Evolutionary conservation across 1,284 basidiomycete genomes (phyloP), one percentile per base, ranked within the genome.

Genomic region (Sutorius eximius): DNA sequence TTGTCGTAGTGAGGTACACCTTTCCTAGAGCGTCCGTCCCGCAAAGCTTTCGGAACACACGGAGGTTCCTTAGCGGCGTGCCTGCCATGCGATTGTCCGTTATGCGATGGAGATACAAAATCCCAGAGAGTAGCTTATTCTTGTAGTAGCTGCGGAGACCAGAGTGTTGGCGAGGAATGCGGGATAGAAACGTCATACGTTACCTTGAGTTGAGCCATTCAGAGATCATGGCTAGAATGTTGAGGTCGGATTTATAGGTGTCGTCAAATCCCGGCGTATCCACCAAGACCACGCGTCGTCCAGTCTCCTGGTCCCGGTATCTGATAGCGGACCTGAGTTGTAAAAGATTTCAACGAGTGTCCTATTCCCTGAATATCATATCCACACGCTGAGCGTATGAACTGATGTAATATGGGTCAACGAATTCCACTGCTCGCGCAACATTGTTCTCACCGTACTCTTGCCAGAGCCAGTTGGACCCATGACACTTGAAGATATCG

Each of bases 81-180:
- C 76, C 75, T 1, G 72, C 72, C 53, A 81, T 69, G 13, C 77
- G 71, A 57, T 69, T 69, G 61, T 80, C 78, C 8, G 75, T 71
- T 54, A 82, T 82, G 5, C 75, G 73, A 54, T 81, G 79, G 57
- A 80, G 63, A 61, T 81, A 82, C 18, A 82, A 67, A 43, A 82
- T 68, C 0, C 77, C 79, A n/a, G 73, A 69, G 5, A 81, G 63
- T 27, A 66, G 48, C 22, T 51, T 54, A 45, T 66, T 64, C 20
- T 65, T 59, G 34, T 69, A 57, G 51, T 75, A 70, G 29, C 75
- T 79, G 16, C 27, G 15, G 37, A 15, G 37, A 16, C 10, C 33
- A 36, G 9, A n/a, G 12, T 11, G 29, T 20, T 18, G 9, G 16
- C 56, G 24, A 57, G 20, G 27, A 20, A 33, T 0, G 20, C 27